A percentile compares a stretch with the other conserved stretches of the same genome.
Conservation (phyloP, 148 eudicot species). For the Camellia sinensis region DNA sequence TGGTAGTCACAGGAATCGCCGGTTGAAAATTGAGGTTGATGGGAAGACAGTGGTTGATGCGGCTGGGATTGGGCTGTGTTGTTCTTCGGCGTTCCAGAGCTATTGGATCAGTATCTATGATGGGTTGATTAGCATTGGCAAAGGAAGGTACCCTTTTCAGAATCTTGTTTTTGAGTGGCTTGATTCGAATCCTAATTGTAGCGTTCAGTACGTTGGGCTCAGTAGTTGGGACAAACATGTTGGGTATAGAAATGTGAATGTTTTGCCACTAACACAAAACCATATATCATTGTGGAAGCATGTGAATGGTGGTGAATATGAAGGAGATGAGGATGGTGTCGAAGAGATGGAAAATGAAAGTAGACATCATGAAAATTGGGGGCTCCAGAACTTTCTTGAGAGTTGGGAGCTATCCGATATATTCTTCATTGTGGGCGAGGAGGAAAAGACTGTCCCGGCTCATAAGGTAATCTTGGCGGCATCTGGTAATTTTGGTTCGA, state of each 20-base stretch:
- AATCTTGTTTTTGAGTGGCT: constrained; percentile 94
- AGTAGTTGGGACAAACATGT: constrained; percentile 99
- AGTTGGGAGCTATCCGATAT: constrained; percentile 88
- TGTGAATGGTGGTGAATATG: constrained; percentile 52
- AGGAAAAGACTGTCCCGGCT: constrained; percentile 75
- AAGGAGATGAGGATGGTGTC: constrained; percentile 45
- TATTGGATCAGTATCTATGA: constrained; percentile 94
- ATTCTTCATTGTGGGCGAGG: constrained; percentile 69
- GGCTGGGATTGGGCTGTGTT: constrained; percentile 72
- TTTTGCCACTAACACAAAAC: constrained; percentile 72
- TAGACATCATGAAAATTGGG: constrained; percentile 55
- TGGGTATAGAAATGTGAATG: constrained; percentile 87
- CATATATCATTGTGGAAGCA: constrained; percentile 89
- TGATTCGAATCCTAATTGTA: constrained; percentile 77
- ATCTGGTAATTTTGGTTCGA: constrained; percentile 53
- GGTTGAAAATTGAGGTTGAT: constrained; percentile 76
- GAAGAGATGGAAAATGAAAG: constrained; percentile 49
- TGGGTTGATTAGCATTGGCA: constrained; percentile 89
- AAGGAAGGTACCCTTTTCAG: constrained; percentile 93
- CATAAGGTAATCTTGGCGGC: constrained; percentile 85
- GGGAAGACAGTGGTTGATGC: constrained; percentile 85
- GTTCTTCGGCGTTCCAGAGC: constrained; percentile 79
- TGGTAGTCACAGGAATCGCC: constrained; percentile 83
- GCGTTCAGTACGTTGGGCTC: constrained; percentile 86
- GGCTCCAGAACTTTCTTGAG: constrained; percentile 77